Evolutionary conservation across 2,329 filamentous ascomycete species (phyloP), one percentile per base, ranked within the genome.

Genomic region (Stromatinia cepivora): DNA sequence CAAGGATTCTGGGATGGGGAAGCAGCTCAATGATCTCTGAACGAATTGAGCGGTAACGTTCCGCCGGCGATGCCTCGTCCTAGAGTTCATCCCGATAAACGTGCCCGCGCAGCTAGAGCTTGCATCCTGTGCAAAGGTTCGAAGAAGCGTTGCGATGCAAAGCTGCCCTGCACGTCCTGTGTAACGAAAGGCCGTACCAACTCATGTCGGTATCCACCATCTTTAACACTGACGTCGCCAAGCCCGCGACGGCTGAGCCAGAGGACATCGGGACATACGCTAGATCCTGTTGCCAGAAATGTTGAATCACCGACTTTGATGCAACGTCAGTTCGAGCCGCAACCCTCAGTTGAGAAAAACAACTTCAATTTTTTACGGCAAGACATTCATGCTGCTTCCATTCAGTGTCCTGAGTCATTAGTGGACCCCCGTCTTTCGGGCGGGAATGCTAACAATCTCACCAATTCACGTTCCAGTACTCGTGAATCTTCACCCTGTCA

Each of bases 141-240:
- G 22, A 63, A 63, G 59, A 63, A 50, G 45, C 45, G 59, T 7
- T 63, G 59, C 45, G 59, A 63, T 63, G 20, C 45, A 36, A 63
- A 50, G 13, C 59, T 63, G 5, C 59, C 59, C 17, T 63, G 59
- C 25, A 36, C 50, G 10, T 50, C 59, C 22, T 63, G 59, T 50
- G 45, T 63, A 36, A 48, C 45, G 3, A 50, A 50, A 50, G 59
- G 28, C 28, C 45, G 59, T 20, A 50, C 59, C 59, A 46, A 63
- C n/a, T 50, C 31, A 34, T 63, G 59, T 34, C 59, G 31, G n/a
- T 63, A 63, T 50, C 59, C 59, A n/a, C 28, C 31, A 39, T 36
- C 59, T 50, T 63, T 45, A 25, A 45, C 45, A 8, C 31, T 50
- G 15, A 36, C 59, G 8, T 36, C 22, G 17, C 45, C 45, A 31